phyloP scores from a whole-genome alignment of 257 asterid genomes.

The Leonotis leonurus region DNA sequence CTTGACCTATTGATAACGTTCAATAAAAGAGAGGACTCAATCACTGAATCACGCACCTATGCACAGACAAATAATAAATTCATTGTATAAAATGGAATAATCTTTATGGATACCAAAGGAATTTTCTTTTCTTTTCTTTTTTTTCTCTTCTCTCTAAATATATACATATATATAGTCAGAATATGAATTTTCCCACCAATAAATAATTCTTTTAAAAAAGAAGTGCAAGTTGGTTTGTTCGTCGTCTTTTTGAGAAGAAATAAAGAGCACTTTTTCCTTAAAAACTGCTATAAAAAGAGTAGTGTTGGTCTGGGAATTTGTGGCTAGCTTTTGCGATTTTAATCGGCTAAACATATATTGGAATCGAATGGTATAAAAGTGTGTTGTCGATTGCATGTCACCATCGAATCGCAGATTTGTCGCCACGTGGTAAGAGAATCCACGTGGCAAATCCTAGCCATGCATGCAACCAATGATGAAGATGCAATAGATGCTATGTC shows the following conservation, averaged over 20 bases:
- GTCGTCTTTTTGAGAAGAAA: not conserved
- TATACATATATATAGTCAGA: not conserved
- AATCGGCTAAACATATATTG: not conserved
- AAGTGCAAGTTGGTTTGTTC: slow-evolving; percentile 18
- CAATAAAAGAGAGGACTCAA: not conserved
- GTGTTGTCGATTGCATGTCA: not conserved
- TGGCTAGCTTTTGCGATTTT: slow-evolving; percentile 13
- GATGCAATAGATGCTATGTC: slow-evolving; percentile 11
- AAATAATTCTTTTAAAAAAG: not conserved
- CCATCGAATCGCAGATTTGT: not conserved
- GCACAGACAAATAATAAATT: not conserved
- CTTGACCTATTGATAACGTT: slow-evolving; percentile 14
- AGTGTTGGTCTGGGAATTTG: slow-evolving; percentile 15
- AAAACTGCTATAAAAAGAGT: slow-evolving; percentile 18
- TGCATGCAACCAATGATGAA: slow-evolving; percentile 34
- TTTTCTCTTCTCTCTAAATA: not conserved
- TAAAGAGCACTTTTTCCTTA: not conserved
- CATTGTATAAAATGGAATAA: slow-evolving; percentile 23
- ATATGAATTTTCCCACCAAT: slow-evolving; percentile 7
- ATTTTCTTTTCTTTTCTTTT: not conserved
- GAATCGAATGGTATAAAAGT: slow-evolving; percentile 8
- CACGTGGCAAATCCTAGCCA: slow-evolving; percentile 33
- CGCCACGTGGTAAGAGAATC: slow-evolving; percentile 35
- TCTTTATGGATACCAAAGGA: slow-evolving; percentile 17
- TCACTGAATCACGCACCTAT: not conserved